Base-by-base conservation (phyloP, 2,329 filamentous ascomycete genomes). In the Albifimbria verrucaria region DNA sequence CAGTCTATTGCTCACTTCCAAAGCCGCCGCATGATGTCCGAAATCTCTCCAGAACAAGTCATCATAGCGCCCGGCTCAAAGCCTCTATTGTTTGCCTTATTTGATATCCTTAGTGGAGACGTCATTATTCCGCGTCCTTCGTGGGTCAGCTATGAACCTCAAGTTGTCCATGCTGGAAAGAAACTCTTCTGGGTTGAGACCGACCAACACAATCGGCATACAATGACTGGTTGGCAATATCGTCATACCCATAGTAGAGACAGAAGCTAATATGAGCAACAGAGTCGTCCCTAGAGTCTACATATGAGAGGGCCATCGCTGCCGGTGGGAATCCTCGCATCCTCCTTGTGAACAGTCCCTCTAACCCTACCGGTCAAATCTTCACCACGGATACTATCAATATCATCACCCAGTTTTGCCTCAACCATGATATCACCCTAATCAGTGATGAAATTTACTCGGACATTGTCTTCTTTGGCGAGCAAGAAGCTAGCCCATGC, bases 391-490 rank as follows among this genome's bases (percentile, higher is more conserved):
- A 24, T 23, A 48, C 20, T 4, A 18, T 48, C 26, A 23, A 48
- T 4, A 48, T 20, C 15, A 48, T 48, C 20, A 23, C 18, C 3
- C n/a, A 12, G 3, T 48, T 48, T 18, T 48, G 45, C 45, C 10
- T n/a, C 6, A 28, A 26, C 10, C 23, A 26, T 12, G 20, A 48
- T 23, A 48, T 48, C 7, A 48, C 17, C 6, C 45, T 48, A 4
- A 26, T 48, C 7, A 48, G 45, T 18, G 45, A 48, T 26, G 45
- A 48, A 18, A 48, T 48, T 26, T 48, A 48, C 24, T 48, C 45
- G 10, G 45, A 48, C 22, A 48, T 48, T n/a, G 7, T 12, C 12
- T 48, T 48, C 18, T 12, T 17, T 12, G 32, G 11, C 5, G 11
- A 39, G 11, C 32, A 15, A 12, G 12, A 39, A 5, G 4, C 32